A percentile compares a stretch with the other conserved stretches of the same genome.
Evolutionary conservation across 257 asterid genomes (phyloP).

Genomic region (Linaria vulgaris): DNA sequence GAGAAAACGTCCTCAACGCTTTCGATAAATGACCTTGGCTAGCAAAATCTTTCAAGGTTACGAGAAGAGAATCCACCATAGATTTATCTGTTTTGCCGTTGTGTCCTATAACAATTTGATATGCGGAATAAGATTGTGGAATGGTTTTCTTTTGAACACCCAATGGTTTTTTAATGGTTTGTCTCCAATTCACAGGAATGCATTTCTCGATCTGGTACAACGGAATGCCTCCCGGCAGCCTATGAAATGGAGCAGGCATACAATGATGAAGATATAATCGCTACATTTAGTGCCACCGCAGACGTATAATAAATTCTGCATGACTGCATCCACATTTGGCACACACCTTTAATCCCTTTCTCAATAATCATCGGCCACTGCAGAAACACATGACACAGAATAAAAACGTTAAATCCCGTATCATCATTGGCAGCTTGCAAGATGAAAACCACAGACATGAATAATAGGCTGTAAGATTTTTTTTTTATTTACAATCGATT

Average conservation of each 20-base stretch:
- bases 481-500: too few relatives aligned
- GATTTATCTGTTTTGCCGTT: slow-evolving; percentile 23
- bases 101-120: slow-evolving; percentile 24
- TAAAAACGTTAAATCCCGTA: neutral
- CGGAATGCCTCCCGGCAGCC: slow-evolving; percentile 40
- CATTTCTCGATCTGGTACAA: slow-evolving; percentile 44
- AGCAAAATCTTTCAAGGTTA: slow-evolving; percentile 56
- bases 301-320: slow-evolving; percentile 26
- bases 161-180: slow-evolving; percentile 25
- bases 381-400: slow-evolving; percentile 15
- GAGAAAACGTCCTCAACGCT: slow-evolving; percentile 58
- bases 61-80: slow-evolving; percentile 55
- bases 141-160: slow-evolving; percentile 24
- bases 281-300: slow-evolving; percentile 30
- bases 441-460: too few relatives aligned
- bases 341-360: slow-evolving; percentile 11
- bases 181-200: slow-evolving; percentile 57
- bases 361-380: slow-evolving; percentile 21
- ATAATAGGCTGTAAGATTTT: too few relatives aligned
- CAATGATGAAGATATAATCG: slow-evolving; percentile 24
- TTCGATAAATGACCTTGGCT: slow-evolving; percentile 56
- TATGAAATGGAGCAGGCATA: slow-evolving; percentile 45
- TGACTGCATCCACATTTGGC: slow-evolving; percentile 38
- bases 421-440: too few relatives aligned
- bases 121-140: slow-evolving; percentile 3